phyloP scores from a whole-genome alignment of 257 asterid genomes.

The Przewalskia tangutica region DNA sequence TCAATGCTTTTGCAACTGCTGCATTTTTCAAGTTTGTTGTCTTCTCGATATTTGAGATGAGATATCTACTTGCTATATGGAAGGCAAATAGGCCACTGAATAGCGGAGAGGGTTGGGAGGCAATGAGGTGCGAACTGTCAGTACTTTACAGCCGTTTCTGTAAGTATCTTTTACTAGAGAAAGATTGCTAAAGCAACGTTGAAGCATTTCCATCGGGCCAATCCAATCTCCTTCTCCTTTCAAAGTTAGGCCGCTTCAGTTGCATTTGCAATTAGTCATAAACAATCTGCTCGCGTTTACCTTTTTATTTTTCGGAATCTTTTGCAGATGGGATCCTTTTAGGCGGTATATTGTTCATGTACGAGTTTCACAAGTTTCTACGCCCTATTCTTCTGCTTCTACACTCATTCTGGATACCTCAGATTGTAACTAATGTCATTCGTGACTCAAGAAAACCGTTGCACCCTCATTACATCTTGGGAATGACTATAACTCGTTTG shows the following conservation, averaged over 20 bases:
- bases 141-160: constrained; percentile 94
- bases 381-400: constrained; percentile 65
- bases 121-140: constrained; percentile 95
- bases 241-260: neutral
- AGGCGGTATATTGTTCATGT: constrained; percentile 79
- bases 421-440: constrained; percentile 61
- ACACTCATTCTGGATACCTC: constrained; percentile 95
- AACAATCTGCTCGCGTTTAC: neutral
- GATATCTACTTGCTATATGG: constrained; percentile 97
- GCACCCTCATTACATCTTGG: constrained; percentile 90
- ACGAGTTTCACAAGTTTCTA: constrained; percentile 75
- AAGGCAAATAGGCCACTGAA: constrained; percentile 76
- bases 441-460: constrained; percentile 91
- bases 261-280: neutral
- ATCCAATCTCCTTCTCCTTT: neutral
- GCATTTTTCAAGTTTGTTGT: constrained; percentile 98
- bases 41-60: constrained; percentile 96
- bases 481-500: constrained; percentile 75
- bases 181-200: neutral
- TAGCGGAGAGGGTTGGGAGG: constrained; percentile 90
- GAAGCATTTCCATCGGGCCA: neutral
- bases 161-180: constrained; percentile 29
- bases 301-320: neutral
- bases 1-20: constrained; percentile 97
- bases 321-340: constrained; percentile 89